Evolutionary conservation across 768 basidiomycete species (phyloP), one percentile per base, ranked within the genome.

Genomic region (Leccinum truebloodii): DNA sequence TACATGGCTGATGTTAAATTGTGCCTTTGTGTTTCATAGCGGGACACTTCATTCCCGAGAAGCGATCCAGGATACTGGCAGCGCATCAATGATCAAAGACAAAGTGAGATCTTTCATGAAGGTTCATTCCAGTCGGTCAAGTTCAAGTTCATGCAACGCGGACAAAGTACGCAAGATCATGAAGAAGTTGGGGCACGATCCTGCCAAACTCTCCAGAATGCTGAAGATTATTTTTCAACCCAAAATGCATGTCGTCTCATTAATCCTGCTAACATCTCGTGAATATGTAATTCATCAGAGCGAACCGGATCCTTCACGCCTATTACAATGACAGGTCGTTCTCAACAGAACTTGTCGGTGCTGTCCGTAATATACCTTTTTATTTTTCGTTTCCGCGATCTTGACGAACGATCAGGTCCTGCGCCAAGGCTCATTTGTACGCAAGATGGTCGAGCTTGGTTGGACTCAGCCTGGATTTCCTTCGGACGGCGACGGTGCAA

Each of bases 311-410:
- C 2, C 67, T 81, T 67, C 70, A 74, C 30, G 83, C 83, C 0
- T 86, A 86, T 66, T 67, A 60, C 0, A 78, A 84, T 50, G 80
- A 82, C 37, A 76, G 79, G 57, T 71, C 78, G 1, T 86, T 81
- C 62, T 86, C 84, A 0, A 69, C 83, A 3, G 84, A 86, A 22
- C 76, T 87, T 3, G 78, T 79, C 6, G 82, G 84, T 12, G 85
- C 85, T 3, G 85, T 85, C 46, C 61, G 76, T 60, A 30, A 16
- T 18, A 16, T 26, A n/a, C 4, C 2, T 16, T 6, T 18, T 16
- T 30, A 9, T 12, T 28, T 10, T 13, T 12, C 30, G 0, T 46
- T 59, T 12, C 2, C 51, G 1, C 3, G 3, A 44, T 20, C 44
- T 58, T n/a, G 54, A 57, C 12, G 1, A 13, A 34, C 22, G 8